Conservation (phyloP, 2,329 filamentous ascomycete species). For the Hyphodiscus sp. region DNA sequence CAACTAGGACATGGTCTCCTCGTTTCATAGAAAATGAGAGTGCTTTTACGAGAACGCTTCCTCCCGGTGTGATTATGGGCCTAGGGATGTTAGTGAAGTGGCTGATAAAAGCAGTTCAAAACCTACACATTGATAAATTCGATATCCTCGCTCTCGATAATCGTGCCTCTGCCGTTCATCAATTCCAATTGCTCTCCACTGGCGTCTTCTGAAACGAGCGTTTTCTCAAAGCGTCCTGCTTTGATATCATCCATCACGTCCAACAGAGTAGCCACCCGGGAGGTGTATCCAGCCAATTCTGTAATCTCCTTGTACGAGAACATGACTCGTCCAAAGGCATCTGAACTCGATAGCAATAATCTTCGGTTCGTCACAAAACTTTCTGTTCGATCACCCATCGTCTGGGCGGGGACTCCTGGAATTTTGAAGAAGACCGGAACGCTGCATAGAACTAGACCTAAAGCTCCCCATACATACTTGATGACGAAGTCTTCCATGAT, state of each 20-base stretch:
- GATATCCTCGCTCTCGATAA: conserved; percentile 78
- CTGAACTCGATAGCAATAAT: conserved; percentile 86
- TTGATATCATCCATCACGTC: conserved; percentile 94
- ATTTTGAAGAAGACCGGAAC: conserved; percentile 95
- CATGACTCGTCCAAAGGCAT: conserved; percentile 94
- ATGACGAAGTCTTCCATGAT: conserved; percentile 99
- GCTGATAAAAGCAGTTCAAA: background rate
- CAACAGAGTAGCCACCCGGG: conserved; percentile 79
- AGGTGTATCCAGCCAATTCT: conserved; percentile 91
- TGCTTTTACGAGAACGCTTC: conserved; percentile 80
- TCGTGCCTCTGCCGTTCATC: conserved; percentile 71
- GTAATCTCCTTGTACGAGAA: conserved; percentile 98
- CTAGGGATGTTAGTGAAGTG: conserved; percentile 30
- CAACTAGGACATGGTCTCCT: conserved; percentile 82
- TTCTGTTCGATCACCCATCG: conserved; percentile 65
- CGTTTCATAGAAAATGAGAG: conserved; percentile 82
- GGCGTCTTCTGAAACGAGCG: conserved; percentile 81
- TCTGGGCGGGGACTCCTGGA: conserved; percentile 51
- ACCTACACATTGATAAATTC: conserved; percentile 74
- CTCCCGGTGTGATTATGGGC: conserved; percentile 94
- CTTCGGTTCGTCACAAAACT: conserved; percentile 91
- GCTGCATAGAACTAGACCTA: conserved; percentile 87
- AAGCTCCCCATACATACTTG: conserved; percentile 97
- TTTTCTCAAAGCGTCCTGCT: conserved; percentile 89
- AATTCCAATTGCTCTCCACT: conserved; percentile 78